Evolutionary conservation across 805 yeast genomes (phyloP).

Genomic region (Candida verbasci): DNA sequence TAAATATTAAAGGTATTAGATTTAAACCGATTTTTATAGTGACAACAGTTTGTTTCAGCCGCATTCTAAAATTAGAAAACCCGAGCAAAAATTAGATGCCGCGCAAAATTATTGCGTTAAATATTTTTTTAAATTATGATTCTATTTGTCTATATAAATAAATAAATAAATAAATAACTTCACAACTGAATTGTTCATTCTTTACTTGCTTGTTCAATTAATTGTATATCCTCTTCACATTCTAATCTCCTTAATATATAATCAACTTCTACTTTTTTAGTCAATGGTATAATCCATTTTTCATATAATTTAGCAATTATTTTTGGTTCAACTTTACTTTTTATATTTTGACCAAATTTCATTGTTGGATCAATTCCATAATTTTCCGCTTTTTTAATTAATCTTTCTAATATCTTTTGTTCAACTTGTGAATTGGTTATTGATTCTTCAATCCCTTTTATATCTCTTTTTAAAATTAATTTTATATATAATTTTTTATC

Average conservation of each 20-base stretch:
- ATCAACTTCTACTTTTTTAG: conserved; percentile 93
- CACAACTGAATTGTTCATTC: too few relatives aligned
- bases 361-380: conserved; percentile 88
- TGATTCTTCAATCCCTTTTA: conserved; percentile 67
- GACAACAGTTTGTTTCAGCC: too few relatives aligned
- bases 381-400: conserved; percentile 73
- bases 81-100: too few relatives aligned
- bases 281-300: conserved; percentile 86
- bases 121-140: too few relatives aligned
- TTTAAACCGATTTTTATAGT: too few relatives aligned
- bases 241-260: conserved; percentile 81
- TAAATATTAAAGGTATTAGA: too few relatives aligned
- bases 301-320: conserved; percentile 78
- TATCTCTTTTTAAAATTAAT: conserved; percentile 63
- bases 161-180: too few relatives aligned
- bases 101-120: too few relatives aligned
- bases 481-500: conserved; percentile 61
- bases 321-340: conserved; percentile 77
- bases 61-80: too few relatives aligned
- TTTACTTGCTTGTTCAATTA: too few relatives aligned
- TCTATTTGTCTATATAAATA: too few relatives aligned
- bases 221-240: conserved; percentile 31
- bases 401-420: conserved; percentile 71
- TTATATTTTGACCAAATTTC: conserved; percentile 60
- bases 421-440: conserved; percentile 90